These are phyloP conservation scores for Salix udensis DNA, from an alignment of 345 rosid species.

Conservation along the genomic window DNA sequence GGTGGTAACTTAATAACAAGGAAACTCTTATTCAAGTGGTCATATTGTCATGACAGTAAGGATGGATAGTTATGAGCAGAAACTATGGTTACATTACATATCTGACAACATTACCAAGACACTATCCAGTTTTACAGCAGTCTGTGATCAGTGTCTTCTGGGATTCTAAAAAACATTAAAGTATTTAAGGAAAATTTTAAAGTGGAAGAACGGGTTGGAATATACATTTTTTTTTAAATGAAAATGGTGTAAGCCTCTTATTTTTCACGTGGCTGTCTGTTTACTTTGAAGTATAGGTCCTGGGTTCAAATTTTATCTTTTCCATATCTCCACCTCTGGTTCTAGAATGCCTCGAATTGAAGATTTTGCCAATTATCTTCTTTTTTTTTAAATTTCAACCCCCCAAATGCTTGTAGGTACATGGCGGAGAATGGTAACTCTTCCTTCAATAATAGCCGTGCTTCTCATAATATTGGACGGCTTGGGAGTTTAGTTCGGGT, in stretches of 20 bases:
- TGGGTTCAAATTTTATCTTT: not conserved
- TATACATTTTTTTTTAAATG: too few species aligned
- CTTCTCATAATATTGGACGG: slow-evolving; percentile 73
- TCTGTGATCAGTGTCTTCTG: not conserved
- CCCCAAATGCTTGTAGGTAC: slow-evolving; percentile 40
- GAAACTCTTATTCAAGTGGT: not conserved
- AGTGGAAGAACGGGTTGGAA: too few species aligned
- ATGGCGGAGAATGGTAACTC: slow-evolving; percentile 48
- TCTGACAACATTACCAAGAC: not conserved
- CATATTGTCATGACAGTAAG: not conserved
- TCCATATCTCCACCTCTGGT: not conserved
- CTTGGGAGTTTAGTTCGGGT: slow-evolving; percentile 77
- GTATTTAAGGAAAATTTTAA: too few species aligned
- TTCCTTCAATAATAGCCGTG: slow-evolving; percentile 51
- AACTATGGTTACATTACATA: not conserved
- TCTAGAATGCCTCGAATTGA: not conserved
- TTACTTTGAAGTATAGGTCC: not conserved
- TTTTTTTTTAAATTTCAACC: not conserved
- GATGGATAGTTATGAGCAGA: not conserved
- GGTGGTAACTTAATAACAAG: too few species aligned
- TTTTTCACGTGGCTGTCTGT: too few species aligned
- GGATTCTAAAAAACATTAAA: too few species aligned
- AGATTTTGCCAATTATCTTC: not conserved
- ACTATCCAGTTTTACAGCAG: not conserved
- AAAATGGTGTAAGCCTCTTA: too few species aligned